These are phyloP conservation scores for Schizothecium vesticola DNA, from an alignment of 495 filamentous ascomycete genomes.

Conservation along the genomic window DNA sequence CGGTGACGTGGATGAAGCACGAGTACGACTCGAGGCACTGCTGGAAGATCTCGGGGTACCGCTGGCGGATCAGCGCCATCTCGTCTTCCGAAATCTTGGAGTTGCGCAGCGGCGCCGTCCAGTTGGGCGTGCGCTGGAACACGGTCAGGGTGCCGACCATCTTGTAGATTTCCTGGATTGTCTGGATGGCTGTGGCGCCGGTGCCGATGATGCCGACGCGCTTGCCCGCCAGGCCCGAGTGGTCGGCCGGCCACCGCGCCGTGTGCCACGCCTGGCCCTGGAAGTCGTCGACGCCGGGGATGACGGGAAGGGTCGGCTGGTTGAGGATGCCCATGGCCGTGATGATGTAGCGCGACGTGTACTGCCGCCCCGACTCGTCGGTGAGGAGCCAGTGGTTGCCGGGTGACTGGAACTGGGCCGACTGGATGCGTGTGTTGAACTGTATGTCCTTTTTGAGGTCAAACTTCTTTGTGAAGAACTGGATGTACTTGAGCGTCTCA, in stretches of 20 bases:
- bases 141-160: slow-evolving; percentile 44
- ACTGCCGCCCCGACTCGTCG: slow-evolving; percentile 28
- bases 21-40: slow-evolving; percentile 43
- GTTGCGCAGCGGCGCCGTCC: slow-evolving; percentile 48
- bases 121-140: slow-evolving; percentile 48
- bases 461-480: slow-evolving; percentile 36
- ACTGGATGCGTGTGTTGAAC: slow-evolving; percentile 36
- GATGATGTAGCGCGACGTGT: slow-evolving; percentile 29
- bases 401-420: slow-evolving; percentile 34
- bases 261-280: slow-evolving; percentile 47
- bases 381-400: slow-evolving; percentile 32
- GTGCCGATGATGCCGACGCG: slow-evolving; percentile 48
- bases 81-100: slow-evolving; percentile 34
- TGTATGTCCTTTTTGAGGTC: slow-evolving; percentile 40
- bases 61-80: slow-evolving; percentile 34
- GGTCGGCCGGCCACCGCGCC: slow-evolving; percentile 44
- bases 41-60: slow-evolving; percentile 44
- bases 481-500: slow-evolving; percentile 41
- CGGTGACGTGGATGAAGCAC: slow-evolving; percentile 44
- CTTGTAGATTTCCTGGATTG: slow-evolving; percentile 41
- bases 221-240: slow-evolving; percentile 43
- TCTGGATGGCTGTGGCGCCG: slow-evolving; percentile 49
- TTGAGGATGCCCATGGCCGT: slow-evolving; percentile 36
- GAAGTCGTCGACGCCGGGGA: slow-evolving; percentile 38
- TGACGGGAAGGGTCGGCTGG: slow-evolving; percentile 40